Base-by-base conservation (phyloP, 2,329 filamentous ascomycete genomes). In the Arachnomyces sp. region DNA sequence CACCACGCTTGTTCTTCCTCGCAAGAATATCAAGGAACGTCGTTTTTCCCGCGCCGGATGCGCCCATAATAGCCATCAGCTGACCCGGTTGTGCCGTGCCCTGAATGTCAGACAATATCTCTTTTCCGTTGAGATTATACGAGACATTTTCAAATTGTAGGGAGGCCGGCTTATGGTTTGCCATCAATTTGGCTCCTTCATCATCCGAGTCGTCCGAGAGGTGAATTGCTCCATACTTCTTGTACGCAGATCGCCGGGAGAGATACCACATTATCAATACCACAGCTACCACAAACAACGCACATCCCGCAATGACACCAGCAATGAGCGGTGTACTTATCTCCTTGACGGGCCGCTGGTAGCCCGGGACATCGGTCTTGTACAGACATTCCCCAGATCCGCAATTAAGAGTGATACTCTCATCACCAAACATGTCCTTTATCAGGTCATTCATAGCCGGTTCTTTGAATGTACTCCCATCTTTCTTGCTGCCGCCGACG, bases 291-390 rank as follows among this genome's bases (percentile, higher is more conserved):
- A 98, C 72, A 55, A 95, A 94, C 0, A 98, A 71, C 0, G 84
- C 83, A 54, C 80, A 84, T 5, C 78, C 82, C 16, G 88, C 89
- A 54, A 98, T 96, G 34, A 95, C 84, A 11, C 85, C 83, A 8
- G 93, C 90, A 51, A 98, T 98, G 36, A 98, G 73, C 2, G 90
- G 92, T 0, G 90, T 96, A 61, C 98, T 98, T 66, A 98, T 96
- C 58, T 82, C 82, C 67, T 95, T 94, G 44, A 95, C 76, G 1
- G 90, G 88, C 14, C 83, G 76, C 50, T 83, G 74, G 56, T 94
- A 98, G 13, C 93, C 92, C 12, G 92, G 92, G 5, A 96, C 81
- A 54, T 96, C 84, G 4, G 89, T 94, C 58, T 84, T 78, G 63
- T 95, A 89, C 28, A 98, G 69, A 68, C 92, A 98, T 66, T 98